Conservation (phyloP, 1,139 yeast species). For the Lodderomyces oxycetoniae region DNA sequence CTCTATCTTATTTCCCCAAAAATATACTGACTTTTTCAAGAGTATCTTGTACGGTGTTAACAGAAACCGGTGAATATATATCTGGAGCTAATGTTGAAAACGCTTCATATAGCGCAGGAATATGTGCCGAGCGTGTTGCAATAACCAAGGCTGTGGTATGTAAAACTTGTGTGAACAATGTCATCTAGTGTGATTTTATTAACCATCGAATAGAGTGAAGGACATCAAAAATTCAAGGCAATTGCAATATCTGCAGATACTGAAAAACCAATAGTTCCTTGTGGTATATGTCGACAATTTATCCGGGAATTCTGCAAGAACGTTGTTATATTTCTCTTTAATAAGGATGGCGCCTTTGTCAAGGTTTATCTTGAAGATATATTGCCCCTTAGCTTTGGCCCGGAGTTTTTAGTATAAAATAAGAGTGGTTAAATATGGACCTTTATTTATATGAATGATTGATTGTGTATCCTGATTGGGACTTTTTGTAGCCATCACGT, state of each 20-base stretch:
- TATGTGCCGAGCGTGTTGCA: slow-evolving; percentile 90
- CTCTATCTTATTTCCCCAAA: not conserved
- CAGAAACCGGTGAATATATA: slow-evolving; percentile 45
- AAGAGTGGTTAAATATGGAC: too few relatives aligned
- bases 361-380: slow-evolving; percentile 52
- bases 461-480: too few relatives aligned
- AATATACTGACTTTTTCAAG: too few relatives aligned
- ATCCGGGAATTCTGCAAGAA: slow-evolving; percentile 66
- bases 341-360: slow-evolving; percentile 42
- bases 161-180: slow-evolving; percentile 12
- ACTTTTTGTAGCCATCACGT: too few relatives aligned
- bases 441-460: too few relatives aligned
- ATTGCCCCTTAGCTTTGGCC: slow-evolving; percentile 84
- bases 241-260: slow-evolving; percentile 72
- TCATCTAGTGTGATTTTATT: not conserved
- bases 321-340: slow-evolving; percentile 60
- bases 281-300: slow-evolving; percentile 92
- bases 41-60: slow-evolving; percentile 75
- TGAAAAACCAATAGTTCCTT: slow-evolving; percentile 65
- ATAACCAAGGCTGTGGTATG: slow-evolving; percentile 58
- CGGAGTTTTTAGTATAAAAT: slow-evolving; percentile 63
- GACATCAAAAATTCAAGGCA: slow-evolving; percentile 47
- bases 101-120: slow-evolving; percentile 83
- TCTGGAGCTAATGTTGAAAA: slow-evolving; percentile 89
- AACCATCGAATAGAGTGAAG: slow-evolving; percentile 28